Evolutionary conservation across 768 basidiomycete species (phyloP).

Genomic region (Mycena amicta): DNA sequence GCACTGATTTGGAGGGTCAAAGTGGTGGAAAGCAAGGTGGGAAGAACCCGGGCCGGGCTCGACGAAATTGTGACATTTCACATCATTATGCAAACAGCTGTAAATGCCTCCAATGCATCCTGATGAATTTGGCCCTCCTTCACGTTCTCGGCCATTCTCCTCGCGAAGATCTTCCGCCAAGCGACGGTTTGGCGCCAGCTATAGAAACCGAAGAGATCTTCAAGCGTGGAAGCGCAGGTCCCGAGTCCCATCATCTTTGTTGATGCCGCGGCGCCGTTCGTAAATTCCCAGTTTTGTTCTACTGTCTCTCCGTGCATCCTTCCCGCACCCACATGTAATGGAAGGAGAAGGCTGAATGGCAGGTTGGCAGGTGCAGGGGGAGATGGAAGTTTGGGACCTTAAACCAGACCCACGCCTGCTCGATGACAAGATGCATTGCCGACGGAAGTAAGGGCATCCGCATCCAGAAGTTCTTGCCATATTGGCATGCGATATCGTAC

Average conservation of each 20-base stretch:
- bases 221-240: background rate
- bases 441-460: constrained; percentile 4
- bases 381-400: constrained; percentile 30
- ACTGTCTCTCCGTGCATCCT: constrained; percentile 25
- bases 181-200: too few species aligned
- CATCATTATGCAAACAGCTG: too few species aligned
- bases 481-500: constrained; percentile 29
- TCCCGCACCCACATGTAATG: constrained; percentile 15
- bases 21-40: too few species aligned
- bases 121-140: too few species aligned
- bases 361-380: constrained; percentile 14
- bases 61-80: too few species aligned
- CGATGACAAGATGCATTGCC: background rate
- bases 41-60: too few species aligned
- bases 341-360: constrained; percentile 17
- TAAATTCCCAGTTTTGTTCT: constrained; percentile 24
- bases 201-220: constrained; percentile 3
- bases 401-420: background rate
- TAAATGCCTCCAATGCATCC: too few species aligned
- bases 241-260: constrained; percentile 26
- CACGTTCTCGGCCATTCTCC: too few species aligned
- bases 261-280: constrained; percentile 14
- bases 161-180: too few species aligned
- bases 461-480: constrained; percentile 12
- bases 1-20: too few species aligned